Evolutionary conservation across 768 basidiomycete species (phyloP).

Genomic region (Lactarius sanguifluus): DNA sequence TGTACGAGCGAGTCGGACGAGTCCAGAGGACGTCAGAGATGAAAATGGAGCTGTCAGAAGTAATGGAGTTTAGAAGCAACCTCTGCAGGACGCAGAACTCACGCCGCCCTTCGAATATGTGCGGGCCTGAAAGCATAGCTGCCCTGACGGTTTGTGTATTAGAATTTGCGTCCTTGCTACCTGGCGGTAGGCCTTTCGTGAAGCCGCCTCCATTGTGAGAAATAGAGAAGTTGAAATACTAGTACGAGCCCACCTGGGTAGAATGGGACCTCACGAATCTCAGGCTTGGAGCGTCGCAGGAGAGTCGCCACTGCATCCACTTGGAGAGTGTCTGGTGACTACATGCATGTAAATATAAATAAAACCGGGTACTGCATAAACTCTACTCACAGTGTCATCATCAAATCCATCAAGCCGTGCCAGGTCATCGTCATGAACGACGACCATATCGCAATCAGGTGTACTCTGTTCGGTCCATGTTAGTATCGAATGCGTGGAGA

Average conservation of each 20-base stretch:
- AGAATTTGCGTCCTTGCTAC: neutral
- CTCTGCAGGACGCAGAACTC: neutral
- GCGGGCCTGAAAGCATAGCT: neutral
- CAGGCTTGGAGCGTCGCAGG: conserved; percentile 1
- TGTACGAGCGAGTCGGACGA: too few species aligned
- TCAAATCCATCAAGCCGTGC: neutral
- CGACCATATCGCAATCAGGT: neutral
- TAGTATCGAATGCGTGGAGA: neutral
- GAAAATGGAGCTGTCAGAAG: neutral
- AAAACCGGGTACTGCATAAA: neutral
- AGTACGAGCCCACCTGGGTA: neutral
- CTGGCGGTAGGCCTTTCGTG: neutral
- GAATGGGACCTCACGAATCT: neutral
- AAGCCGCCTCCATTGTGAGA: neutral
- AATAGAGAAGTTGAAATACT: neutral
- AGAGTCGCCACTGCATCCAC: neutral
- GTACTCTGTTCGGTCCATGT: neutral
- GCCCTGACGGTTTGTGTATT: neutral
- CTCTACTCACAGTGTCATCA: neutral
- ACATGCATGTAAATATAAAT: neutral
- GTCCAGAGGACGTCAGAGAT: neutral
- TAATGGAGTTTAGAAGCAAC: neutral
- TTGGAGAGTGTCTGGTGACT: neutral
- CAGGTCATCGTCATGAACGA: neutral
- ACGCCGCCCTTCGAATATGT: neutral